Conservation (phyloP, 306 rosid genomes). For the Malus asiatica region DNA sequence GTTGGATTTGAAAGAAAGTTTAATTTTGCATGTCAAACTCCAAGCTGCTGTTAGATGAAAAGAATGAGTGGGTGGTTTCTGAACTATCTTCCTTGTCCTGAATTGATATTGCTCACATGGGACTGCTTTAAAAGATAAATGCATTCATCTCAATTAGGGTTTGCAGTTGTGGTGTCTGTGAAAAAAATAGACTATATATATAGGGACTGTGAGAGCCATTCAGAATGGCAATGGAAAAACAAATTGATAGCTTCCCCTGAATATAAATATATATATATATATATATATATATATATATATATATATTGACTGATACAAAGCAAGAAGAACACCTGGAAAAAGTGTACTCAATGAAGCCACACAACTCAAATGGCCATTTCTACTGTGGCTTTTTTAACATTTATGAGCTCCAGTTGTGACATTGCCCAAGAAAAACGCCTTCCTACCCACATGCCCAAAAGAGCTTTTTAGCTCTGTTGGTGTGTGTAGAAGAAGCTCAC, state of each 20-base stretch:
- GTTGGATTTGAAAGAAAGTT: background rate
- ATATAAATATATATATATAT: too few species aligned
- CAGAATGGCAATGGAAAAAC: background rate
- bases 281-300: too few species aligned
- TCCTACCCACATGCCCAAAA: background rate
- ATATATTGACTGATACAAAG: background rate
- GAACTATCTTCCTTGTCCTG: background rate
- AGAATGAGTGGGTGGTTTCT: background rate
- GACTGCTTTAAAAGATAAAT: background rate
- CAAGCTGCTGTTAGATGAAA: background rate
- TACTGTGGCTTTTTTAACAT: background rate
- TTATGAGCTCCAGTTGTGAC: background rate
- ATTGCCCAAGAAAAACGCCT: background rate
- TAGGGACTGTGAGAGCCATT: background rate
- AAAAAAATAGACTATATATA: background rate
- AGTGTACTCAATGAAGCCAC: background rate
- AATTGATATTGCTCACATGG: slow-evolving; percentile 2
- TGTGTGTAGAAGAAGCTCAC: background rate
- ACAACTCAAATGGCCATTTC: background rate
- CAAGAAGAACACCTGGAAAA: background rate
- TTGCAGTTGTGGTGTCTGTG: background rate
- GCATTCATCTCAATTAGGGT: background rate
- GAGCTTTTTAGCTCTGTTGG: background rate
- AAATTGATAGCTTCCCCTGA: background rate
- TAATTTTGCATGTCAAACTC: background rate